phyloP scores from a whole-genome alignment of 768 basidiomycete genomes.

The Calocera viscosa region DNA sequence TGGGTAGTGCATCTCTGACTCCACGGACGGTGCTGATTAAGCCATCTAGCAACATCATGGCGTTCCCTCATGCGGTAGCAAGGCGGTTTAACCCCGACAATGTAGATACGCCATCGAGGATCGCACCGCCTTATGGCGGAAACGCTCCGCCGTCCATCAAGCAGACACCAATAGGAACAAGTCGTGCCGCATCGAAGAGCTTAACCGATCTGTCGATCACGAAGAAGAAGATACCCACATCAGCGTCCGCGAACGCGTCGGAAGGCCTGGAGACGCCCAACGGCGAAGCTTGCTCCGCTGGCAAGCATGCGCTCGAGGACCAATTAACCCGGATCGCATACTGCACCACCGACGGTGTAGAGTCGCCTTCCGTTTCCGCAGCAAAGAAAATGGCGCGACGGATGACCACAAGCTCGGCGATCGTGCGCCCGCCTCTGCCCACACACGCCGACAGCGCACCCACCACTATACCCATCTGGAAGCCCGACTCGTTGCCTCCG shows the following conservation, averaged over 20 bases:
- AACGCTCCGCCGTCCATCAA: background rate
- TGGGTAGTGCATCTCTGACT: background rate
- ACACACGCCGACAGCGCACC: background rate
- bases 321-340: background rate
- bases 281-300: background rate
- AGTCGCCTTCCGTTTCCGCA: background rate
- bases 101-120: background rate
- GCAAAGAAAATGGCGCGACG: slow-evolving; percentile 5
- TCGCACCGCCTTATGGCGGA: background rate
- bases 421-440: background rate
- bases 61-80: background rate
- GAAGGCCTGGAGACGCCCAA: background rate
- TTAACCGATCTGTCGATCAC: background rate
- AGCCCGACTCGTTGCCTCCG: slow-evolving; percentile 14
- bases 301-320: background rate
- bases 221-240: background rate
- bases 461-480: slow-evolving; percentile 8
- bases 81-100: background rate
- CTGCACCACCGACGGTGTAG: background rate
- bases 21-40: background rate
- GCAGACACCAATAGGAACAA: background rate
- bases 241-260: background rate
- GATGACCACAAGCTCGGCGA: background rate
- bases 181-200: background rate
- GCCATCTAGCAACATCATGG: background rate